These are phyloP conservation scores for Sporothrix brasiliensis DNA, from an alignment of 2,329 filamentous ascomycete species.

Conservation along the genomic window DNA sequence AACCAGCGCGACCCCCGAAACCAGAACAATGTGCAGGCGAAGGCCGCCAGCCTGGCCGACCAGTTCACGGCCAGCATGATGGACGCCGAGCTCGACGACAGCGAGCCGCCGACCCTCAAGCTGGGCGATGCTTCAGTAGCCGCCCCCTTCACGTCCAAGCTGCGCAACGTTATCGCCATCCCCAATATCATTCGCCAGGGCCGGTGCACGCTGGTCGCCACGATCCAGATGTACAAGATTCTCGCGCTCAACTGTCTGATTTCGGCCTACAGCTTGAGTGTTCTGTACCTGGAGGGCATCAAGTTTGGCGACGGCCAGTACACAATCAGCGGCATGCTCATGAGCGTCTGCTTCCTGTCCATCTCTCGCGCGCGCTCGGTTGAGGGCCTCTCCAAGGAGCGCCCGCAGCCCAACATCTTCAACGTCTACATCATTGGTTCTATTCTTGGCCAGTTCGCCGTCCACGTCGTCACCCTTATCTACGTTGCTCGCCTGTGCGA, in stretches of 20 bases:
- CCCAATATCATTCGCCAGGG: constrained; percentile 98
- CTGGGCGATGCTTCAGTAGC: constrained; percentile 96
- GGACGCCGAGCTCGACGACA: constrained; percentile 71
- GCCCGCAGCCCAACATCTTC: constrained; percentile 98
- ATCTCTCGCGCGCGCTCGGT: constrained; percentile 98
- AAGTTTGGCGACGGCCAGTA: constrained; percentile 99
- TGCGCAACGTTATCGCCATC: constrained; percentile 94
- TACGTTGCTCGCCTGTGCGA: constrained; percentile 93
- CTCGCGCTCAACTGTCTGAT: constrained; percentile 96
- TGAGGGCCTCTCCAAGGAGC: constrained; percentile 92
- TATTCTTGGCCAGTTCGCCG: constrained; percentile 93
- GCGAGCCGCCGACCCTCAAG: constrained; percentile 93
- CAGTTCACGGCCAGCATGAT: constrained; percentile 85
- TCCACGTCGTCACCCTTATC: constrained; percentile 91
- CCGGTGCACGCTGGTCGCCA: constrained; percentile 94
- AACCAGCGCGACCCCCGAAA: constrained; percentile 57
- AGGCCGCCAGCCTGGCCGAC: constrained; percentile 79
- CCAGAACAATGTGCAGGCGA: constrained; percentile 60
- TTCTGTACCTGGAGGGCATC: constrained; percentile 96
- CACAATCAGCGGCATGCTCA: constrained; percentile 98
- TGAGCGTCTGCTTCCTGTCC: constrained; percentile 98
- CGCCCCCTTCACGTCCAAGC: constrained; percentile 95
- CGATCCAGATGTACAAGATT: constrained; percentile 99
- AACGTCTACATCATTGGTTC: constrained; percentile 99
- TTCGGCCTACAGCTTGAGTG: constrained; percentile 93